Percentiles rank a stretch among this genome's conserved stretches.
These are phyloP conservation scores for Podospora appendiculata DNA, from an alignment of 495 filamentous ascomycete species.

Conservation along the genomic window DNA sequence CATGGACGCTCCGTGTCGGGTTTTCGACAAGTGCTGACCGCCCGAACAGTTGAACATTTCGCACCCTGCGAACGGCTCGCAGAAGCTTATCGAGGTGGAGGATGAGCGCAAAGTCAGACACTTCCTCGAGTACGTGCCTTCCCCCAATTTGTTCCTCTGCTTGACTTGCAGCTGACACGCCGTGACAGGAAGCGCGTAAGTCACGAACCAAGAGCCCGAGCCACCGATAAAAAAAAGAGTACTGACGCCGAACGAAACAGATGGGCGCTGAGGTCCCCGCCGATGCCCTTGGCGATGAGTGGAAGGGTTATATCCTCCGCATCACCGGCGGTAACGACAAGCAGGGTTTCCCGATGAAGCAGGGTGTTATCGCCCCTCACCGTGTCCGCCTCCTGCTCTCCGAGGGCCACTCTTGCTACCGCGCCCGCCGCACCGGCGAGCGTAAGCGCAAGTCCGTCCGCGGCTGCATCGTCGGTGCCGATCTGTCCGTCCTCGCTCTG, in stretches of 20 bases:
- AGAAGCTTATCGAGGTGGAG: constrained; percentile 97
- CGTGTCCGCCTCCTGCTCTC: constrained; percentile 92
- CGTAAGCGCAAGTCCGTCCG: constrained; percentile 97
- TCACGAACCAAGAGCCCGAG: constrained; percentile 1
- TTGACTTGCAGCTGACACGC: too few species aligned
- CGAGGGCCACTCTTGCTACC: constrained; percentile 95
- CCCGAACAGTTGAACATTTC: constrained; percentile 79
- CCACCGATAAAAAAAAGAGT: constrained; percentile 8
- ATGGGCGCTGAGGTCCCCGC: constrained; percentile 95
- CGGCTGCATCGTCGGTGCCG: constrained; percentile 94
- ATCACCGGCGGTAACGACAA: constrained; percentile 99
- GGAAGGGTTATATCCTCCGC: constrained; percentile 96
- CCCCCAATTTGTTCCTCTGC: too few species aligned
- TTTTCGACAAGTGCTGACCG: constrained; percentile 11
- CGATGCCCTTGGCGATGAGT: constrained; percentile 94
- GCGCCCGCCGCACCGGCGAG: constrained; percentile 93
- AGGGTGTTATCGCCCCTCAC: constrained; percentile 97
- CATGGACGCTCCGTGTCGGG: neutral
- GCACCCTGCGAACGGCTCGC: constrained; percentile 96
- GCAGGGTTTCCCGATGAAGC: constrained; percentile 99
- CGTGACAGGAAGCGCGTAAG: constrained; percentile 28
- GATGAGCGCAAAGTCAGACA: constrained; percentile 77
- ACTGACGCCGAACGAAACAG: constrained; percentile 34
- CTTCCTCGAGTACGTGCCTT: constrained; percentile 47
- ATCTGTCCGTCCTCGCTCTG: constrained; percentile 88